These are phyloP conservation scores for Fusarium sp. DNA, from an alignment of 2,329 filamentous ascomycete species.

Conservation along the genomic window DNA sequence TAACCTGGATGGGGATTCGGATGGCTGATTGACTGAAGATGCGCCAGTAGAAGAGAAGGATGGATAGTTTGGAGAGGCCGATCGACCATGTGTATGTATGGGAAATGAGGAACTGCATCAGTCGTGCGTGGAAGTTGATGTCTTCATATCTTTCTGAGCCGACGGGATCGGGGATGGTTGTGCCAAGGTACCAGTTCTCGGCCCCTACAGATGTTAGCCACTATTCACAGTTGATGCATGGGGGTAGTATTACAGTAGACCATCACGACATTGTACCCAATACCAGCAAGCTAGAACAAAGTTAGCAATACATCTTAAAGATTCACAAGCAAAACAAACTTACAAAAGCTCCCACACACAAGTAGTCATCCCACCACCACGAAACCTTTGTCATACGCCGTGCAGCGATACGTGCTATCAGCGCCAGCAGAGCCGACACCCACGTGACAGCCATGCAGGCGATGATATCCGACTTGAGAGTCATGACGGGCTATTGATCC, in stretches of 20 bases:
- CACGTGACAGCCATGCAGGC: slow-evolving; percentile 33
- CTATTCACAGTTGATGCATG: accelerated
- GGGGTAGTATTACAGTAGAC: slow-evolving; percentile 26
- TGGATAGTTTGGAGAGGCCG: slow-evolving; percentile 43
- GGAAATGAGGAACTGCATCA: slow-evolving; percentile 33
- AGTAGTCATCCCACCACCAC: slow-evolving; percentile 44
- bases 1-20: slow-evolving; percentile 42
- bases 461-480: slow-evolving; percentile 33
- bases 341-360: slow-evolving; percentile 40
- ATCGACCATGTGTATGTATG: slow-evolving; percentile 44
- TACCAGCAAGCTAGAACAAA: slow-evolving; percentile 24
- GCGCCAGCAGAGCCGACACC: slow-evolving; percentile 33
- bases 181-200: slow-evolving; percentile 29
- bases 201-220: slow-evolving; percentile 30
- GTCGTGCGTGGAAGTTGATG: slow-evolving; percentile 23
- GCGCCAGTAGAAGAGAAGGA: slow-evolving; percentile 48
- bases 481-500: slow-evolving; percentile 22
- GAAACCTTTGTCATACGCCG: slow-evolving; percentile 38
- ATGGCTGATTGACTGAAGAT: slow-evolving; percentile 45
- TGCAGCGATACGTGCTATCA: slow-evolving; percentile 35
- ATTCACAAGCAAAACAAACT: not conserved
- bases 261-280: slow-evolving; percentile 25
- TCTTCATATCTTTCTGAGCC: slow-evolving; percentile 16
- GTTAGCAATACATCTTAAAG: not conserved
- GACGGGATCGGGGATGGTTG: slow-evolving; percentile 20